phyloP scores from a whole-genome alignment of 2,329 filamentous ascomycete genomes.

The Aureobasidium sp. region DNA sequence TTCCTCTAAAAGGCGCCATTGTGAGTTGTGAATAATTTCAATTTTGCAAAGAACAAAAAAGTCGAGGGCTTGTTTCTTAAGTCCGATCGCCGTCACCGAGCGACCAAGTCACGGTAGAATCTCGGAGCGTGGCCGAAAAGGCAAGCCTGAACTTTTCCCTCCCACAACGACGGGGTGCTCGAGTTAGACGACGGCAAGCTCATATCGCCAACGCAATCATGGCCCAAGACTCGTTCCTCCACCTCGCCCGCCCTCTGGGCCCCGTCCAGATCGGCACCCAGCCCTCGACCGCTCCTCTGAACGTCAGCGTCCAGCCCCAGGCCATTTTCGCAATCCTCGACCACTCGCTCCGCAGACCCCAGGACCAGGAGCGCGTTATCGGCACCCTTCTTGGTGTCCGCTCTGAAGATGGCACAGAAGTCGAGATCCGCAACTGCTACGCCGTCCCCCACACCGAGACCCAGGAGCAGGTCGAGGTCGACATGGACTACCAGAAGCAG shows the following conservation, averaged over 20 bases:
- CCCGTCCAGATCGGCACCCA: slow-evolving; percentile 72
- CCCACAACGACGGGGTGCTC: background rate
- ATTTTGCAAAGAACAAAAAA: background rate
- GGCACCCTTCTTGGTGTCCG: slow-evolving; percentile 89
- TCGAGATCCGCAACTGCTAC: slow-evolving; percentile 93
- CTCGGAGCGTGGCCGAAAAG: background rate
- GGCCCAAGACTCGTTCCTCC: slow-evolving; percentile 85
- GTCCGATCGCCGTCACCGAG: background rate
- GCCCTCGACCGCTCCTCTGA: slow-evolving; percentile 82
- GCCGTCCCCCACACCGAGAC: slow-evolving; percentile 98
- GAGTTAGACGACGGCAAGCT: slow-evolving; percentile 14
- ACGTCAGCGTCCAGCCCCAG: slow-evolving; percentile 92
- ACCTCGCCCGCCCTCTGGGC: slow-evolving; percentile 86
- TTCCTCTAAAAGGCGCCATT: slow-evolving; percentile 16
- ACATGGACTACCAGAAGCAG: slow-evolving; percentile 99
- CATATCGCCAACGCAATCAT: slow-evolving; percentile 47
- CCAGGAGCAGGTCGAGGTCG: slow-evolving; percentile 96
- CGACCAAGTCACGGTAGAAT: slow-evolving; percentile 8
- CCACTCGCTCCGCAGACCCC: slow-evolving; percentile 86
- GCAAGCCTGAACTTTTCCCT: background rate
- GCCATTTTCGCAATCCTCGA: slow-evolving; percentile 67
- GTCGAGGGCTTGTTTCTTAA: background rate
- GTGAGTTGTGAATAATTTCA: background rate
- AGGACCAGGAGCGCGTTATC: slow-evolving; percentile 91
- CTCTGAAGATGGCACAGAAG: slow-evolving; percentile 93